Conservation (phyloP, 768 basidiomycete species). For the Trametes maxima region DNA sequence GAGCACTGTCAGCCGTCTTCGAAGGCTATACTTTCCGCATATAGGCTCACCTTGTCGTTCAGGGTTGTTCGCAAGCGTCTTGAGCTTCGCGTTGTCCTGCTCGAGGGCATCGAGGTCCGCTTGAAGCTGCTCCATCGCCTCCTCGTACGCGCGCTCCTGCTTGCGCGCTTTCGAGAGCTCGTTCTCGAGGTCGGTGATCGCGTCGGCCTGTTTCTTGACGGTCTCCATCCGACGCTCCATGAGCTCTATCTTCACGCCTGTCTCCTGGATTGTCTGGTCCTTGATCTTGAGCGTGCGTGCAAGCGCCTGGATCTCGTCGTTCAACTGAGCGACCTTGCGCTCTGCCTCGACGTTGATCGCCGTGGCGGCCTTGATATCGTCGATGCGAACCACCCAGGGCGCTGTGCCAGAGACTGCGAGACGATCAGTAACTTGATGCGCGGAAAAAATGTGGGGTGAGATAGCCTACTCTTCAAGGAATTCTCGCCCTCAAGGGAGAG, state of each 20-base stretch:
- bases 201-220: constrained; percentile 87
- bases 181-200: constrained; percentile 76
- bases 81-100: constrained; percentile 86
- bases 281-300: constrained; percentile 82
- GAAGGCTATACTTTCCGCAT: neutral
- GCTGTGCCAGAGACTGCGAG: constrained; percentile 65
- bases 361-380: constrained; percentile 78
- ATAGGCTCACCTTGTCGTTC: constrained; percentile 67
- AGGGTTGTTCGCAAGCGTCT: constrained; percentile 61
- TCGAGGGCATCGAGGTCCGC: constrained; percentile 85
- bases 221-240: constrained; percentile 93
- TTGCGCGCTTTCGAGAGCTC: constrained; percentile 82
- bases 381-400: constrained; percentile 85
- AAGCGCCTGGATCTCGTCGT: constrained; percentile 89
- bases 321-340: constrained; percentile 79
- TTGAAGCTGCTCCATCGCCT: constrained; percentile 92
- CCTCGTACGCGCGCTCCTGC: constrained; percentile 88
- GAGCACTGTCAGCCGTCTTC: constrained; percentile 12
- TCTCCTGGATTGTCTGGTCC: constrained; percentile 90
- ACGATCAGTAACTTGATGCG: neutral
- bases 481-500: constrained; percentile 75
- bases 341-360: constrained; percentile 93
- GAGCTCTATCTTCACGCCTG: constrained; percentile 88
- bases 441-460: constrained; percentile 1
- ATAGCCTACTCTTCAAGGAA: constrained; percentile 69